Evolutionary conservation across 179 eudicot species (phyloP).

Genomic region (Nepenthes alata): DNA sequence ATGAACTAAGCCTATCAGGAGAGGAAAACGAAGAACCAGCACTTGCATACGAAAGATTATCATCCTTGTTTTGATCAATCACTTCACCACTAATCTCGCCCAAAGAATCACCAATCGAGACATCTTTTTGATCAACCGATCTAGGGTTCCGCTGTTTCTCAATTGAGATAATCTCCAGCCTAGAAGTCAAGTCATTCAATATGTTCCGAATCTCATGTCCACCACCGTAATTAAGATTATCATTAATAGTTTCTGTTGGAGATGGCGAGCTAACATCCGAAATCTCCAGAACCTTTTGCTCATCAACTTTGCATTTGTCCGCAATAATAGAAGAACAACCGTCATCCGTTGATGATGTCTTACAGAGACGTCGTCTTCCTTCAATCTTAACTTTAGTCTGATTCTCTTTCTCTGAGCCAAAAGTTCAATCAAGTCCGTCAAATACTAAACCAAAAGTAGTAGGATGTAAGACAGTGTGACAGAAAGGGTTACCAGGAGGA

Average conservation of each 20-base stretch:
- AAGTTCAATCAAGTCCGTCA: neutral
- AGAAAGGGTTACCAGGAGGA: conserved; percentile 14
- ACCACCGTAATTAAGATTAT: conserved; percentile 20
- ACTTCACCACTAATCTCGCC: conserved; percentile 13
- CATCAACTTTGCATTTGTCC: conserved; percentile 6
- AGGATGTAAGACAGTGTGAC: neutral
- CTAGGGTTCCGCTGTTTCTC: conserved; percentile 47
- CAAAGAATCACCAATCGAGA: conserved; percentile 18
- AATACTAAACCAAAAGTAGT: neutral
- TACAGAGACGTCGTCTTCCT: conserved; percentile 89
- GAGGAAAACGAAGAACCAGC: conserved; percentile 36
- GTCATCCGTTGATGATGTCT: conserved; percentile 22
- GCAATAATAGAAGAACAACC: conserved; percentile 3
- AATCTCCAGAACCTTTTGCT: conserved; percentile 21
- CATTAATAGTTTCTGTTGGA: conserved; percentile 18
- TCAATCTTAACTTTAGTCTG: conserved; percentile 37
- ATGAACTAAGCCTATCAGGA: conserved; percentile 28
- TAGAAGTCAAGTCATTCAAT: conserved; percentile 57
- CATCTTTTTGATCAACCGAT: conserved; percentile 17
- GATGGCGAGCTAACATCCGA: conserved; percentile 55
- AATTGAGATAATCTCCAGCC: conserved; percentile 63
- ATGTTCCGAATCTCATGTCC: conserved; percentile 73
- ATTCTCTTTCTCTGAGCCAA: neutral
- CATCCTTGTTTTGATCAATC: conserved; percentile 17
- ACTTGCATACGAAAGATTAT: conserved; percentile 22